phyloP scores from a whole-genome alignment of 2,329 filamentous ascomycete genomes.

The Penicillium fuscoglaucum region DNA sequence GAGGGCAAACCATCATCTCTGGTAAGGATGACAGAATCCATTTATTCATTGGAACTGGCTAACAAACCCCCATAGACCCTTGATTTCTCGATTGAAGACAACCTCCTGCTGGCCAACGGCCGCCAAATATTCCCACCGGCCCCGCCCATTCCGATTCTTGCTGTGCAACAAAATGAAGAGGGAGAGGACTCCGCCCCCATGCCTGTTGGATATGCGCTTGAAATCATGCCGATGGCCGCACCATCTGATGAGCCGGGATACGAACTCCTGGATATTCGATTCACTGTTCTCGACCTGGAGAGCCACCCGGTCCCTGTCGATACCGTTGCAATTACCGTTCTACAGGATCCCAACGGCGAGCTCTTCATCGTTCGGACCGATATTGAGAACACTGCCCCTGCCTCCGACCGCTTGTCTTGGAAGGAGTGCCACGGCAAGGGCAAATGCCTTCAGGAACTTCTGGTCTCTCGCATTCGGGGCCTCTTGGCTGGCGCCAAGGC shows the following conservation, averaged over 20 bases:
- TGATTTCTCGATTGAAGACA: slow-evolving; percentile 39
- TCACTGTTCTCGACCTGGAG: slow-evolving; percentile 49
- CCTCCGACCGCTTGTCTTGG: slow-evolving; percentile 42
- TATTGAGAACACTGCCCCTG: slow-evolving; percentile 40
- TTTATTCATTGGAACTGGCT: neutral
- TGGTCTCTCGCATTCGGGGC: slow-evolving; percentile 42
- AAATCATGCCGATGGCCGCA: slow-evolving; percentile 36
- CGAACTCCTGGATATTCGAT: slow-evolving; percentile 42
- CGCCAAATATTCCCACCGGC: slow-evolving; percentile 42
- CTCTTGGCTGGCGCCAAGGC: slow-evolving; percentile 42
- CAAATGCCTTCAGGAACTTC: slow-evolving; percentile 40
- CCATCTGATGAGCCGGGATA: slow-evolving; percentile 33
- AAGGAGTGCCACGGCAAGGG: slow-evolving; percentile 44
- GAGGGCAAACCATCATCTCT: slow-evolving; percentile 39
- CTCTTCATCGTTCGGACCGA: slow-evolving; percentile 41
- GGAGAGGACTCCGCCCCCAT: slow-evolving; percentile 40
- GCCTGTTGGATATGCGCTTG: slow-evolving; percentile 46
- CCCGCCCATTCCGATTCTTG: slow-evolving; percentile 33
- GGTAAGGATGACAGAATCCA: slow-evolving; percentile 28
- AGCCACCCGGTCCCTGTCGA: slow-evolving; percentile 47
- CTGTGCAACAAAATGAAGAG: slow-evolving; percentile 40
- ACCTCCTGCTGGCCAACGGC: slow-evolving; percentile 39
- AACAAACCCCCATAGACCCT: slow-evolving; percentile 29
- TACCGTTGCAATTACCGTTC: slow-evolving; percentile 43
- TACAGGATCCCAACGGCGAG: slow-evolving; percentile 38